Base-by-base conservation (phyloP, 148 eudicot genomes). In the Silene latifolia region DNA sequence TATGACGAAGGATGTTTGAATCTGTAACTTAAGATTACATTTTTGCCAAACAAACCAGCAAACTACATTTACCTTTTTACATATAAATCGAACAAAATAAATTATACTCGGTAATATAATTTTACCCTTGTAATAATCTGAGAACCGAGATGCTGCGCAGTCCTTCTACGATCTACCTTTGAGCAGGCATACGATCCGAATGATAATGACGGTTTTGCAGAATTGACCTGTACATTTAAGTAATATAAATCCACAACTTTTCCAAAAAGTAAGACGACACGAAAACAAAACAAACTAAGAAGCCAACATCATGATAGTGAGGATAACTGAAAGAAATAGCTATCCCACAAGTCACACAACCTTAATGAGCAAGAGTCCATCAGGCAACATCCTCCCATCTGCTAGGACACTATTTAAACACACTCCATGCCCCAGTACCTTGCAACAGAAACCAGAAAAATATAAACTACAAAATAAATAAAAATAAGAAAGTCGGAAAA, bases 261-360 rank as follows among this genome's bases (percentile, higher is more conserved):
- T 25, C 6, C 1, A 62, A 23, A 62, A 25, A 62, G 7, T 10
- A 62, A 25, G 17, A 6, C 35, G 24, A 62, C 35, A 62, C 35
- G 66, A 62, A 62, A 62, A 25, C 66, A 62, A 62, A 62, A 62
- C 66, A 62, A 24, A 51, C 56, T 3, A 51, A 15, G 56, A 51
- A 51, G 56, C 14, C 13, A 60, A 20, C 24, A 25, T 27, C 35
- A 62, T 62, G 66, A 62, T 10, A 62, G 66, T 62, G 66, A 62
- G 25, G 35, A 62, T 10, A 62, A 62, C 66, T 23, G 66, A 62
- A 62, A 23, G 17, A 62, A 23, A 23, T 62, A 62, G 32, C 17
- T 51, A 51, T 51, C 17, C 56, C 56, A 12, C 56, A 62, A 24
- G 32, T 62, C 65, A 62, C 35, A 62, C 66, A 62, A 62, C 27